These are phyloP conservation scores for Bullera alba DNA, from an alignment of 768 basidiomycete species.

Conservation along the genomic window DNA sequence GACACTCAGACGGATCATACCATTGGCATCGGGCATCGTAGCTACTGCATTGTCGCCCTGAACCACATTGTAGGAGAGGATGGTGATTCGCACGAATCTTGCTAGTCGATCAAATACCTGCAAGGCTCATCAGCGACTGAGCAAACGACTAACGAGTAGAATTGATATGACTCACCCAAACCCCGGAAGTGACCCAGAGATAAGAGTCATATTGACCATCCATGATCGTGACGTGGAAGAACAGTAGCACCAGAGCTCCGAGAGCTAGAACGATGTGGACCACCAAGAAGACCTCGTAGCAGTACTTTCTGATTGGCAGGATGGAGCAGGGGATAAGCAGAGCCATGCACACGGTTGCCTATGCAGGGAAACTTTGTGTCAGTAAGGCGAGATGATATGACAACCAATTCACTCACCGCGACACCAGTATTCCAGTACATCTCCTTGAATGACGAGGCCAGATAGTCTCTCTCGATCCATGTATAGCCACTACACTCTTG, in stretches of 20 bases:
- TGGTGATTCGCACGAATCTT: conserved; percentile 14
- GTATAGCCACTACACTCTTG: conserved; percentile 18
- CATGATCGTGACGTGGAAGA: conserved; percentile 22
- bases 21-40: neutral
- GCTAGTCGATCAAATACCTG: conserved; percentile 23
- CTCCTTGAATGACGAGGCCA: conserved; percentile 7
- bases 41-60: conserved; percentile 9
- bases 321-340: conserved; percentile 24
- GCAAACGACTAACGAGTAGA: neutral
- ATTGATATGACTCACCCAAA: conserved; percentile 17
- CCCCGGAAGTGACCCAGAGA: conserved; percentile 21
- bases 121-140: neutral
- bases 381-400: neutral
- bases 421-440: conserved; percentile 22
- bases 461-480: conserved; percentile 11
- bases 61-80: conserved; percentile 9
- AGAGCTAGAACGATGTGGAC: conserved; percentile 22
- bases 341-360: conserved; percentile 16
- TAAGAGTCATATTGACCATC: conserved; percentile 22
- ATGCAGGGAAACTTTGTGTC: neutral
- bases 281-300: conserved; percentile 28
- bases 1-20: conserved; percentile 12
- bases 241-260: conserved; percentile 10
- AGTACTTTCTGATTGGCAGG: conserved; percentile 10
- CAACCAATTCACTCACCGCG: conserved; percentile 11